phyloP scores from a whole-genome alignment of 2,329 filamentous ascomycete species.

The Aspergillus pseudoterreus region DNA sequence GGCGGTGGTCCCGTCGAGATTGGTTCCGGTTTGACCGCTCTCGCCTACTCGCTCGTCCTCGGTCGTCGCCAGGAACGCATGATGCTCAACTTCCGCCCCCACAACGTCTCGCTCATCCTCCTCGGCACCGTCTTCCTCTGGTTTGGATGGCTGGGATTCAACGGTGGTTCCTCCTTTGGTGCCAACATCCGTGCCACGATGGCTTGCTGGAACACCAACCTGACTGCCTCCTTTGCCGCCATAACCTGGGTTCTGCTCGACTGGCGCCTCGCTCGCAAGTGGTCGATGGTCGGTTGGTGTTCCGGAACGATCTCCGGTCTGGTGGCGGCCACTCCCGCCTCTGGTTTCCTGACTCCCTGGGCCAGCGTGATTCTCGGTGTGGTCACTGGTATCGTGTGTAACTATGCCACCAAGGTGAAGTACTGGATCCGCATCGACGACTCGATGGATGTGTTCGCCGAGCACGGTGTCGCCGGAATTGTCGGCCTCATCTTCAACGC shows the following conservation, averaged over 20 bases:
- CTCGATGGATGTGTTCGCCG: slow-evolving; percentile 85
- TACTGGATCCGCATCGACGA: slow-evolving; percentile 79
- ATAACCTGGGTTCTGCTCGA: slow-evolving; percentile 95
- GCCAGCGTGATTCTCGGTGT: slow-evolving; percentile 59
- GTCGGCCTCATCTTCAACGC: slow-evolving; percentile 75
- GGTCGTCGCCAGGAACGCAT: slow-evolving; percentile 97
- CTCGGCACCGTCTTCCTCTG: slow-evolving; percentile 93
- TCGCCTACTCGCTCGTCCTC: slow-evolving; percentile 94
- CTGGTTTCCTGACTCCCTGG: slow-evolving; percentile 72
- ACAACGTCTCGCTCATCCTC: slow-evolving; percentile 97
- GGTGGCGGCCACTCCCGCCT: slow-evolving; percentile 80
- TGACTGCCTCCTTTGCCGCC: slow-evolving; percentile 86
- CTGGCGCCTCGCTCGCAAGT: slow-evolving; percentile 89
- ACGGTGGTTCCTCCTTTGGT: slow-evolving; percentile 91
- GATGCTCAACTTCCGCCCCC: slow-evolving; percentile 99
- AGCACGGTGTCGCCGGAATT: slow-evolving; percentile 81
- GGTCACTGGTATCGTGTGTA: slow-evolving; percentile 65
- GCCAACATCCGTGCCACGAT: slow-evolving; percentile 91
- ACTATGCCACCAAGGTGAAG: slow-evolving; percentile 81
- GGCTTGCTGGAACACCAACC: slow-evolving; percentile 97
- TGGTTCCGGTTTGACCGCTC: slow-evolving; percentile 82
- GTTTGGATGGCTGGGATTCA: slow-evolving; percentile 99
- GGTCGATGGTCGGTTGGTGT: slow-evolving; percentile 92
- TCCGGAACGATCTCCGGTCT: slow-evolving; percentile 83
- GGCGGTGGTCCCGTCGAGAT: slow-evolving; percentile 98